These are phyloP conservation scores for Coemansia sp. DNA, from an alignment of 192 early-diverging fungal species.

Conservation along the genomic window DNA sequence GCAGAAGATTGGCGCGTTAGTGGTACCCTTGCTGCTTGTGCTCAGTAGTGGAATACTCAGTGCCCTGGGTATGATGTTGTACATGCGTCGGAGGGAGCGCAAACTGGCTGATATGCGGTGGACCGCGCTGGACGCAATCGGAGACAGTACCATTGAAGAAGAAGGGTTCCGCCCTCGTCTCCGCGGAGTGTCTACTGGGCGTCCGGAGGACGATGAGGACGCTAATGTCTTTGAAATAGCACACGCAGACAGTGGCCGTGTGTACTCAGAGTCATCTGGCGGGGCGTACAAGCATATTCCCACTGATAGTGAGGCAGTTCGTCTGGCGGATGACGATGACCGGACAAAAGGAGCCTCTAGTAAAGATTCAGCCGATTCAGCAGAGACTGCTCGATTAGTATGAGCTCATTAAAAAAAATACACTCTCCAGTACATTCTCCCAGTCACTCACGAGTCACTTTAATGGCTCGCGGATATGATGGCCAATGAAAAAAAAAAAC, in stretches of 20 bases:
- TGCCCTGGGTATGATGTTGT: slow-evolving; percentile 34
- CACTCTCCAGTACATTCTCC: no score
- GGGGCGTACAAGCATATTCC: not conserved
- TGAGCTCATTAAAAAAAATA: slow-evolving; percentile 3
- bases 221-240: slow-evolving; percentile 32
- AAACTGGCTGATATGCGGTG: slow-evolving; percentile 39
- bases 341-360: slow-evolving; percentile 19
- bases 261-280: not conserved
- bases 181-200: not conserved
- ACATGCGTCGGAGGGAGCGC: slow-evolving; percentile 46
- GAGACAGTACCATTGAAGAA: slow-evolving; percentile 17
- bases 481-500: not conserved
- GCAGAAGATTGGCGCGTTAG: slow-evolving; percentile 16
- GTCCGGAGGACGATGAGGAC: slow-evolving; percentile 38
- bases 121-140: slow-evolving; percentile 37
- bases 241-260: slow-evolving; percentile 18
- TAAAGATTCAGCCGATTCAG: slow-evolving; percentile 16
- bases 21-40: slow-evolving; percentile 6
- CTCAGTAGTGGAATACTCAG: slow-evolving; percentile 20
- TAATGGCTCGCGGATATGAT: not conserved
- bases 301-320: not conserved
- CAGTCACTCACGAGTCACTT: not conserved
- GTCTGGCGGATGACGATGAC: slow-evolving; percentile 9
- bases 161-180: slow-evolving; percentile 4
- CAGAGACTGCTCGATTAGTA: slow-evolving; percentile 29